Evolutionary conservation across 2,329 filamentous ascomycete genomes (phyloP).

Genomic region (Cordyceps cicadae): DNA sequence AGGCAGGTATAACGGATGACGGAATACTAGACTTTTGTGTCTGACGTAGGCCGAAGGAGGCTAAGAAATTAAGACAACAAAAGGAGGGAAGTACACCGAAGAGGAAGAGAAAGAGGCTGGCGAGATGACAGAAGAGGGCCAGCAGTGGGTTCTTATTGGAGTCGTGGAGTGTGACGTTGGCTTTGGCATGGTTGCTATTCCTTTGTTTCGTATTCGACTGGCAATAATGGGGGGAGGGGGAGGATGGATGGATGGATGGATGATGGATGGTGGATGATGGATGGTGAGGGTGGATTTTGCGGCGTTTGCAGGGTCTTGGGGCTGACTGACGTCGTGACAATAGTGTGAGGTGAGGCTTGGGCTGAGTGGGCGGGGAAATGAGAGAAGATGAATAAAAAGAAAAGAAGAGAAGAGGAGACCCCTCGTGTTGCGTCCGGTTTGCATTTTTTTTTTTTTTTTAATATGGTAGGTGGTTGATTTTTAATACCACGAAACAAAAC

Average conservation of each 20-base stretch:
- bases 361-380: background rate
- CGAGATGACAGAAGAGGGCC: background rate
- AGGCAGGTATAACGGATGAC: background rate
- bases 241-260: background rate
- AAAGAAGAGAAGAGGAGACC: no score
- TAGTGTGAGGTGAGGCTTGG: background rate
- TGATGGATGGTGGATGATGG: no score
- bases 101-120: background rate
- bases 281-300: background rate
- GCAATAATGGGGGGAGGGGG: background rate
- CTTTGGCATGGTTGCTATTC: background rate
- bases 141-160: constrained; percentile 2
- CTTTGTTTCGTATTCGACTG: background rate
- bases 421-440: background rate
- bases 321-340: background rate
- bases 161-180: background rate
- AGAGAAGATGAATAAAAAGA: no score
- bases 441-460: no score
- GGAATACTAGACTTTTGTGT: background rate
- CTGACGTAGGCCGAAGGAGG: background rate
- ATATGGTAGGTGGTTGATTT: background rate
- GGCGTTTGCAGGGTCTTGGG: background rate
- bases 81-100: background rate
- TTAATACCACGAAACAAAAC: background rate
- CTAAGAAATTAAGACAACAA: background rate